These are phyloP conservation scores for Solanum tacnaense DNA, from an alignment of 257 asterid species.

Conservation along the genomic window DNA sequence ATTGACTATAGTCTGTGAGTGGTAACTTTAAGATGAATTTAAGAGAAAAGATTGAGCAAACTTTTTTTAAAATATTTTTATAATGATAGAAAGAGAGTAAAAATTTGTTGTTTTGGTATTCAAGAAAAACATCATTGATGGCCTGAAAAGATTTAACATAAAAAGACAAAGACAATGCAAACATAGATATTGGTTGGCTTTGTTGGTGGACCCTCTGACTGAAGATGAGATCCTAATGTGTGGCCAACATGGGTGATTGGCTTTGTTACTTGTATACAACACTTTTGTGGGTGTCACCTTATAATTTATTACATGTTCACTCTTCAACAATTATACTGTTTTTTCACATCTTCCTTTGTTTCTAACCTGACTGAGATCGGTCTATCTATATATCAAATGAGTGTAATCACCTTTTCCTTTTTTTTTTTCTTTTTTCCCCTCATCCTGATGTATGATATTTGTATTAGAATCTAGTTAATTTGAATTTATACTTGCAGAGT, in stretches of 20 bases:
- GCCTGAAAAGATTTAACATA: not conserved
- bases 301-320: not conserved
- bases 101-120: not conserved
- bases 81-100: not conserved
- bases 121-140: not conserved
- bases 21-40: not conserved
- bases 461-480: too few species aligned
- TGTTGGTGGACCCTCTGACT: constrained; percentile 19
- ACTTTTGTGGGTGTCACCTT: not conserved
- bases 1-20: not conserved
- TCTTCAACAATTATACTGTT: not conserved
- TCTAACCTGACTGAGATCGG: not conserved
- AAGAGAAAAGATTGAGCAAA: not conserved
- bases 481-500: not conserved
- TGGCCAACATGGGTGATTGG: constrained; percentile 7
- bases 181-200: constrained; percentile 10
- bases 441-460: fast-evolving
- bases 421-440: too few species aligned
- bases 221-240: constrained; percentile 15
- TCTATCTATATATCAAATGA: not conserved
- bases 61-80: not conserved
- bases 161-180: not conserved
- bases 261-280: not conserved
- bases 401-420: not conserved
- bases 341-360: not conserved